Evolutionary conservation across 192 early-diverging fungal species (phyloP), one percentile per base, ranked within the genome.

Genomic region (Coemansia sp.): DNA sequence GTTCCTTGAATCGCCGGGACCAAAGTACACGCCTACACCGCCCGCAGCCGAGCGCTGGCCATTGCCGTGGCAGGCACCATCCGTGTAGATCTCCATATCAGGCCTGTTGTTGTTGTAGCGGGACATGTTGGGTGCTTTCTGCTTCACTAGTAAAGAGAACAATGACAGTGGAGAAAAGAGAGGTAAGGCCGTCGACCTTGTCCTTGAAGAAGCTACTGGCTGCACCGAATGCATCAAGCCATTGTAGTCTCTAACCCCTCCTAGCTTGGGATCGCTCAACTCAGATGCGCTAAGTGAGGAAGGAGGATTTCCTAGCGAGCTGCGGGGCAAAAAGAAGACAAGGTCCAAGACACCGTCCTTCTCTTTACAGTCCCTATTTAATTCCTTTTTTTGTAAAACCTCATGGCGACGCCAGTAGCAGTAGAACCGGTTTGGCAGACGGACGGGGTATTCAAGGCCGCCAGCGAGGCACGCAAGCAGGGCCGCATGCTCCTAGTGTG

Each of bases 1-100:
- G 58, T 86, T 88, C 47, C 85, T 68, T 2, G 82, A 62, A 59
- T 87, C 85, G 5, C 43, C 50, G 13, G 45, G 35, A 16, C 79
- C 86, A 58, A 65, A 89, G 34, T 73, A 86, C 10, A 85, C 79
- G 16, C 88, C 86, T 18, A 74, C 57, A 0, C 88, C 88, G 9
- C 83, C 88, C 8, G 61, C 26, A 0, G 84, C 84, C 10, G 69
- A 47, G 20, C 23, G 9, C 7, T 28, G 16, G 16, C 88, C 88
- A 73, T 86, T 87, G 62, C 64, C 52, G 26, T 47, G 38, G 63
- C 85, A 83, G 12, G 77, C 65, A 3, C 86, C 85, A 57, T 88
- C 86, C 2, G 86, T 86, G 69, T 81, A 88, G 34, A 62, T 52
- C 21, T 26, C 50, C 50, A 53, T 53, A 26, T 53, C 50, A 14